A percentile compares a stretch with the other conserved stretches of the same genome.
Evolutionary conservation across 495 filamentous ascomycete species (phyloP).

Genomic region (Podospora conica): DNA sequence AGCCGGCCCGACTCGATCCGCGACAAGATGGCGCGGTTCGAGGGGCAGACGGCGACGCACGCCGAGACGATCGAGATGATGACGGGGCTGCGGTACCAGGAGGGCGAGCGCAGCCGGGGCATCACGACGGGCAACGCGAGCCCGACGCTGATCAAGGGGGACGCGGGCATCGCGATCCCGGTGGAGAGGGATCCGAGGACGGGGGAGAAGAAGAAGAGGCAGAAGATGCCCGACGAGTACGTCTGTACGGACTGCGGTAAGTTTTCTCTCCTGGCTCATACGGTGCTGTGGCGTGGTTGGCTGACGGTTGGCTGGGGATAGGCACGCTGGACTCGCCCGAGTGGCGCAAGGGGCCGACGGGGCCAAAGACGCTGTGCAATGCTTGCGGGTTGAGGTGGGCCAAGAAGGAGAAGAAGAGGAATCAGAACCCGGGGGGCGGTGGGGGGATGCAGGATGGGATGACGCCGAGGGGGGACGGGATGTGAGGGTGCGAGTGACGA

Average conservation of each 20-base stretch:
- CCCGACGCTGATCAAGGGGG: constrained; percentile 75
- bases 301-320: constrained; percentile 13
- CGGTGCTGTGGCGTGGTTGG: not conserved
- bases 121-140: constrained; percentile 80
- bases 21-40: constrained; percentile 70
- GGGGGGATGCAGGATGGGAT: not conserved
- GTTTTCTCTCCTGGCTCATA: constrained; percentile 10
- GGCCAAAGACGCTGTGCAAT: constrained; percentile 95
- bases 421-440: constrained; percentile 11
- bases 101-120: constrained; percentile 83
- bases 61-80: constrained; percentile 90
- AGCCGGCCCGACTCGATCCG: constrained; percentile 64
- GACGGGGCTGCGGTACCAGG: constrained; percentile 80
- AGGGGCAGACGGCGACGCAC: constrained; percentile 55
- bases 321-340: constrained; percentile 85
- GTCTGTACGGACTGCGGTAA: constrained; percentile 90
- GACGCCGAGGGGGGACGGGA: constrained; percentile 4
- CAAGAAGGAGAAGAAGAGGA: constrained; percentile 68
- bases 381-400: constrained; percentile 88
- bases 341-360: constrained; percentile 91
- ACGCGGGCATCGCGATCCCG: constrained; percentile 78
- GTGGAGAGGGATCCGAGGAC: constrained; percentile 62
- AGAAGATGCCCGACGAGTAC: constrained; percentile 88
- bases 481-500: not conserved
- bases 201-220: constrained; percentile 78